Conservation (phyloP, 2,329 filamentous ascomycete genomes). For the Aspergillus costaricaensis region DNA sequence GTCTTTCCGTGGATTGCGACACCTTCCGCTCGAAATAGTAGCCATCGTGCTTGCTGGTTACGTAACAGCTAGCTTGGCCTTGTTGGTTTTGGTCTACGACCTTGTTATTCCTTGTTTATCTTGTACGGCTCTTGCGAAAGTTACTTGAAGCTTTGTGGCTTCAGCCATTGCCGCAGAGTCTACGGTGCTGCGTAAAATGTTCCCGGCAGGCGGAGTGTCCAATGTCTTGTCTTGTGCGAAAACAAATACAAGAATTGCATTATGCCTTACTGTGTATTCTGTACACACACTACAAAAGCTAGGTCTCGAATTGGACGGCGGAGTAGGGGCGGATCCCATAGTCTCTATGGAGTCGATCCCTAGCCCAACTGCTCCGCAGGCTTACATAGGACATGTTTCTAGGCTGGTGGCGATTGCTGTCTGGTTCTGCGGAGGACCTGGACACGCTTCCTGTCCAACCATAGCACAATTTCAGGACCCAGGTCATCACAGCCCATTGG, state of each 20-base stretch:
- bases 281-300: neutral
- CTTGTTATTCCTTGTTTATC: neutral
- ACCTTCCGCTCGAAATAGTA: neutral
- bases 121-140: neutral
- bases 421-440: neutral
- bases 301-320: neutral
- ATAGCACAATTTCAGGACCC: neutral
- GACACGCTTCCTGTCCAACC: neutral
- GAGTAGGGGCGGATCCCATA: neutral
- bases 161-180: neutral
- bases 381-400: neutral
- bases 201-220: neutral
- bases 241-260: neutral
- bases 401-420: neutral
- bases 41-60: neutral
- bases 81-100: neutral
- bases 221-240: neutral
- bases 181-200: too few species aligned
- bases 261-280: too few species aligned
- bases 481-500: neutral
- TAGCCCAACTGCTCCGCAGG: neutral
- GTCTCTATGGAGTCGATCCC: neutral
- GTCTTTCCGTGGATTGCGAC: neutral
- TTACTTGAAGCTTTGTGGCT: neutral
- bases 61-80: neutral